Evolutionary conservation across 305 asterid genomes (phyloP), one percentile per base, ranked within the genome.

Genomic region (Solanum hybrid): DNA sequence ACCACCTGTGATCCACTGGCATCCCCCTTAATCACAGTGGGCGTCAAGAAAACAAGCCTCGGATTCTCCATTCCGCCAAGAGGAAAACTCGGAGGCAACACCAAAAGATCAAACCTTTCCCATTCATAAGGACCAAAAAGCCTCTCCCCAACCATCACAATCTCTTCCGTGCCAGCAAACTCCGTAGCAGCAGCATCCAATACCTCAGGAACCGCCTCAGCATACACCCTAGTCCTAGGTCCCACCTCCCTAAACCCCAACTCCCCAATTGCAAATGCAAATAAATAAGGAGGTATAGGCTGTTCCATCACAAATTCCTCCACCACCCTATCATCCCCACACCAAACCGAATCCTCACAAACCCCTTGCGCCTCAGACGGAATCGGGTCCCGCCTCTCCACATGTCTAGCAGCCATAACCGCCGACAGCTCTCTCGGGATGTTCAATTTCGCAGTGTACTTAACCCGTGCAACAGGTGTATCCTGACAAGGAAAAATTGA

Each of bases 41-140:
- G 99, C 2, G 98, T 95, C 96, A 97, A 91, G 91, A 96, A 97
- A 84, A 93, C 95, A 98, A 97, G 96, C 91, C 98, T 94, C 7
- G 99, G 99, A 89, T 97, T 96, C 92, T 97, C 99, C 99, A 97
- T 97, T 75, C 99, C 99, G 11, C 97, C 99, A 87, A 94, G 93
- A 3, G 99, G 99, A 90, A 97, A 97, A 92, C 99, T 96, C 24
- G 99, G 99, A 0, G 99, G 99, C 97, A 97, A 91, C 85, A 97
- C 99, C 95, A 97, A 87, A 93, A 96, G 92, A 95, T 96, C 99
- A 75, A 97, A 97, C 92, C 97, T 96, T 94, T 96, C 99, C 99
- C 99, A 97, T 16, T 95, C 99, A 74, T 97, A 97, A 16, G 95
- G 95, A 90, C 99, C 99, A 75, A 96, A 97, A 92, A 97, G 92